These are phyloP conservation scores for Blastobotrys attinorum DNA, from an alignment of 805 yeast genomes.

Conservation along the genomic window DNA sequence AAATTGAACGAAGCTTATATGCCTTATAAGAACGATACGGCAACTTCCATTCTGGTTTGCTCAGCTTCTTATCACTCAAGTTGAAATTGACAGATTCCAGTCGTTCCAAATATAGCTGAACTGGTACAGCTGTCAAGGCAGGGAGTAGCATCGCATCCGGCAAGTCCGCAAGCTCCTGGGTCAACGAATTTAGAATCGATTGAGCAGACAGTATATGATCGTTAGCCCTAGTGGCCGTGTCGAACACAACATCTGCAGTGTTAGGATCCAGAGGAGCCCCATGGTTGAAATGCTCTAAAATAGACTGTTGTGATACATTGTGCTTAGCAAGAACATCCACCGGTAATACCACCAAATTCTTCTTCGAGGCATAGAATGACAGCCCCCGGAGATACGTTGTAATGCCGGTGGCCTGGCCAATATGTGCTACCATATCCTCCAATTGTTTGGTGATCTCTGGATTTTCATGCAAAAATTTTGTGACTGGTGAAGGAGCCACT, in stretches of 20 bases:
- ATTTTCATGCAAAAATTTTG: slow-evolving; percentile 40
- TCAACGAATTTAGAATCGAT: slow-evolving; percentile 38
- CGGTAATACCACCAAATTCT: slow-evolving; percentile 54
- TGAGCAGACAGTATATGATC: slow-evolving; percentile 71
- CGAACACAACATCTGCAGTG: slow-evolving; percentile 54
- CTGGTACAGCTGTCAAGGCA: slow-evolving; percentile 58
- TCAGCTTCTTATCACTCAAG: slow-evolving; percentile 37
- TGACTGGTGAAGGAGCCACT: slow-evolving; percentile 50
- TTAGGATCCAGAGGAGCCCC: slow-evolving; percentile 27
- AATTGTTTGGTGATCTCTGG: slow-evolving; percentile 36
- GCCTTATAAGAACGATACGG: slow-evolving; percentile 52
- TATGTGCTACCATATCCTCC: slow-evolving; percentile 63
- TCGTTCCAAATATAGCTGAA: slow-evolving; percentile 50
- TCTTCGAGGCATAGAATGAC: slow-evolving; percentile 44
- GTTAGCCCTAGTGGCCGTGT: slow-evolving; percentile 66
- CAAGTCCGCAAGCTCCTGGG: slow-evolving; percentile 31
- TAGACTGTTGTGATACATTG: slow-evolving; percentile 55
- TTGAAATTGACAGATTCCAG: slow-evolving; percentile 63
- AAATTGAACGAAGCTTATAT: slow-evolving; percentile 36
- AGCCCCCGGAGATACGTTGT: slow-evolving; percentile 57
- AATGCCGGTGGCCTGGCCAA: slow-evolving; percentile 75
- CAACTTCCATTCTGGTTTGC: slow-evolving; percentile 53
- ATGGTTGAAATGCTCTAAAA: slow-evolving; percentile 26
- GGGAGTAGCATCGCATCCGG: slow-evolving; percentile 60
- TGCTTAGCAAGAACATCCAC: slow-evolving; percentile 46